Percentiles rank a stretch among this genome's conserved stretches.
Conservation (phyloP, 495 filamentous ascomycete species). For the Jackrogersella multiformis region DNA sequence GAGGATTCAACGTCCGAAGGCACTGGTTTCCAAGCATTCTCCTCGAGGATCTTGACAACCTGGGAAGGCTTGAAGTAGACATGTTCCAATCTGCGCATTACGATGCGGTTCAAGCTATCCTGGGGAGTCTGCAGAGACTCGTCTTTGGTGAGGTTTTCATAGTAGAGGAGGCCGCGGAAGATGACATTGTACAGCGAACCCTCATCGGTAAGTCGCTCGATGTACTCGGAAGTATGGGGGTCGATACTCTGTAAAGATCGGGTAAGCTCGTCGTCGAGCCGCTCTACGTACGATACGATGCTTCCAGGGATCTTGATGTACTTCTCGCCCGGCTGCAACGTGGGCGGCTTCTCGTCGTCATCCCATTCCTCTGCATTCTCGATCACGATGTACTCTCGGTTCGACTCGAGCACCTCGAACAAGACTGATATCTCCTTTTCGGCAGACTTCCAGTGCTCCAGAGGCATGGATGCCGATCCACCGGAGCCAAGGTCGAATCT, state of each 20-base stretch:
- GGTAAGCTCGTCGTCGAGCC: slow-evolving; percentile 96
- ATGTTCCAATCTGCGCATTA: slow-evolving; percentile 94
- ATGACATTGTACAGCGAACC: slow-evolving; percentile 91
- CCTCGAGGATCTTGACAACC: slow-evolving; percentile 91
- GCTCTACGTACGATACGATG: slow-evolving; percentile 92
- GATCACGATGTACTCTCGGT: slow-evolving; percentile 80
- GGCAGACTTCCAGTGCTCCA: slow-evolving; percentile 96
- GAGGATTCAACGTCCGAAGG: slow-evolving; percentile 74
- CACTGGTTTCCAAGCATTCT: slow-evolving; percentile 88
- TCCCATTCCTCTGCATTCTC: slow-evolving; percentile 98
- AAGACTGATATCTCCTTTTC: slow-evolving; percentile 83
- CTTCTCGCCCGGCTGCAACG: slow-evolving; percentile 72
- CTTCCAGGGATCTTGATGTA: slow-evolving; percentile 89
- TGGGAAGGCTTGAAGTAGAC: slow-evolving; percentile 98
- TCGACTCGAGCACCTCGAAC: slow-evolving; percentile 79
- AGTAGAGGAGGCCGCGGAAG: slow-evolving; percentile 84
- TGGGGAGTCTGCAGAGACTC: slow-evolving; percentile 77
- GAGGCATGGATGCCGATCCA: slow-evolving; percentile 83
- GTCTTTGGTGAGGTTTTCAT: slow-evolving; percentile 78
- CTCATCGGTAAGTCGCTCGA: slow-evolving; percentile 92
- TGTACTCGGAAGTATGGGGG: slow-evolving; percentile 98
- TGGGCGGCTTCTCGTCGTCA: slow-evolving; percentile 92
- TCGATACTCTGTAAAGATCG: slow-evolving; percentile 96
- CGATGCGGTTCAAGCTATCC: slow-evolving; percentile 86
- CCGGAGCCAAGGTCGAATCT: slow-evolving; percentile 92